Evolutionary conservation across 2,329 filamentous ascomycete species (phyloP), one percentile per base, ranked within the genome.

Genomic region (Stachybotrys elegans): DNA sequence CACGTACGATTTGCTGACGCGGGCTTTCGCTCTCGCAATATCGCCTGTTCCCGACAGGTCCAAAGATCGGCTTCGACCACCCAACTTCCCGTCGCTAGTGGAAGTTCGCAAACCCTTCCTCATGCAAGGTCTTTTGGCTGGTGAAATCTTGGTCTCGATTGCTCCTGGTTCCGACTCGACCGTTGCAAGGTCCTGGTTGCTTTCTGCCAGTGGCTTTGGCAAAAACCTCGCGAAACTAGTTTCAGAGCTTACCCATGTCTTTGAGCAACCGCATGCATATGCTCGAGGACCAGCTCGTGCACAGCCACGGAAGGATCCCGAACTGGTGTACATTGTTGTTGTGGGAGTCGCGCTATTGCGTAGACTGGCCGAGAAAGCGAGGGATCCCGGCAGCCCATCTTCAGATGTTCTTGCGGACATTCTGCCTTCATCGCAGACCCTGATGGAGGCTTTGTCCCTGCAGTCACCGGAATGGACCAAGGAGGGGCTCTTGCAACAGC

Each of bases 81-180:
- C 78, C 3, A 76, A 78, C 46, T 62, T 84, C 21, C 67, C 86
- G 1, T 78, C 82, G 0, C 75, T 90, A 5, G 79, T 93, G 5
- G 90, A 96, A 60, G 81, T 80, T 4, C 83, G 93, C 45, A 95
- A 95, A 64, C 86, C 93, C 1, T 84, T 89, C 56, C 70, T 98
- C 11, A 93, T 95, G 77, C 93, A 98, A 66, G 91, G 90, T 2
- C 79, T 97, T 55, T 74, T 97, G 6, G 87, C 90, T 2, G 91
- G 89, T 1, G 91, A 97, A 53, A 94, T 97, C 42, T 69, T 97
- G 4, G 82, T 89, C 1, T 83, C 83, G 9, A 72, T 96, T 12
- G 80, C 82, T 4, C 84, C 84, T 3, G 77, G 78, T 5, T 75
- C 80, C n/a, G 89, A 94, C 51, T 77, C 76, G 14, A 77, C 80